Evolutionary conservation across 768 basidiomycete species (phyloP), one percentile per base, ranked within the genome.

Genomic region (Roridomyces roridus): DNA sequence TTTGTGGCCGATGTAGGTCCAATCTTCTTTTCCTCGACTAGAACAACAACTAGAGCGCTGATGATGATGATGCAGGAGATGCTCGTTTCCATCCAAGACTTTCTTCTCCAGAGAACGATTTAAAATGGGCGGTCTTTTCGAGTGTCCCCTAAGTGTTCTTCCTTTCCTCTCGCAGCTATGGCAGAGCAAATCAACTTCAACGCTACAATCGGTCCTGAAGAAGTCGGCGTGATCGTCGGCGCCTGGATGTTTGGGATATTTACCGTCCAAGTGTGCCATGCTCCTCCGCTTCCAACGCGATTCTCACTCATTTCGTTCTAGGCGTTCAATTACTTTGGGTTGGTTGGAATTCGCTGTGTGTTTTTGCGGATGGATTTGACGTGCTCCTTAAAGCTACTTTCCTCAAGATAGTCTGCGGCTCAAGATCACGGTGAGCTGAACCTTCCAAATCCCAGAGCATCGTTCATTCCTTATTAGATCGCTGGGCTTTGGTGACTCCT

Each of bases 181-280:
- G 43, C 43, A 5, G 51, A 53, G 26, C 7, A 45, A 6, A 29
- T 53, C 18, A n/a, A 53, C 28, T 53, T 53, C 51, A 53, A 53
- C 18, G 51, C 51, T 26, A 53, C 51, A 20, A 53, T 53, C 23
- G 51, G 51, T 36, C 51, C 51, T 23, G 51, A 53, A 21, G 51
- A 53, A 23, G 51, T 53, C 20, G 51, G 51, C 12, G 51, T 53
- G 4, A 46, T 53, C 20, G 51, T 53, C 44, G 51, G 51, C 6
- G 51, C 43, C 18, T 53, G 51, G 51, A 53, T 53, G 51, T 53
- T 53, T 9, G 51, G 51, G 6, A 53, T 53, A 18, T 45, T 46
- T 44, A 53, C 51, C 28, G 9, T 53, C 8, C 51, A 53, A 41
- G 50, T 51, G 10, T 18, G 39, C 25, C 10, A 3, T 11, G 5